A percentile compares a stretch with the other conserved stretches of the same genome.
phyloP scores from a whole-genome alignment of 2,329 filamentous ascomycete genomes.

The Sporothrix humicola region DNA sequence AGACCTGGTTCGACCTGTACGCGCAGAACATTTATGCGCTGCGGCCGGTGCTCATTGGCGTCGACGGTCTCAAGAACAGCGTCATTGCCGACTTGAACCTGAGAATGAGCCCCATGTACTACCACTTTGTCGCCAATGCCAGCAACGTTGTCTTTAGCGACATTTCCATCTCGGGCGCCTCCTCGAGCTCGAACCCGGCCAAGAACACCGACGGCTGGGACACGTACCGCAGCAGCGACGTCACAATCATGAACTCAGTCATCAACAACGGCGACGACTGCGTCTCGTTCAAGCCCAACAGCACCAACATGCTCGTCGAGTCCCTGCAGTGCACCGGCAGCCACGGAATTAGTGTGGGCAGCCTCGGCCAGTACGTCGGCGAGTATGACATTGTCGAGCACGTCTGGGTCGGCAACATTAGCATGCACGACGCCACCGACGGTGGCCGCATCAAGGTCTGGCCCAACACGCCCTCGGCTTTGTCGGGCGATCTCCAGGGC shows the following conservation, averaged over 20 bases:
- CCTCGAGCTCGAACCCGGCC: slow-evolving; percentile 56
- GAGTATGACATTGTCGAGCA: slow-evolving; percentile 66
- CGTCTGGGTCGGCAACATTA: slow-evolving; percentile 57
- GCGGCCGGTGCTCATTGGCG: slow-evolving; percentile 65
- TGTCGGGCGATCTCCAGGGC: slow-evolving; percentile 58
- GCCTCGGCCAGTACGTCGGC: slow-evolving; percentile 63
- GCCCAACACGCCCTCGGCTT: slow-evolving; percentile 40
- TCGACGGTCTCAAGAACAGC: slow-evolving; percentile 62
- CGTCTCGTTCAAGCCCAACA: slow-evolving; percentile 68
- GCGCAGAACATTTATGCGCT: slow-evolving; percentile 62
- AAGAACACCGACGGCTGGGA: slow-evolving; percentile 72
- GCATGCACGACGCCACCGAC: slow-evolving; percentile 46
- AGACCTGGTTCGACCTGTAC: slow-evolving; percentile 69
- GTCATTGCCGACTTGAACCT: slow-evolving; percentile 63
- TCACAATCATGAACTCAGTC: slow-evolving; percentile 67
- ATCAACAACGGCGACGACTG: slow-evolving; percentile 71
- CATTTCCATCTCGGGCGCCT: slow-evolving; percentile 64
- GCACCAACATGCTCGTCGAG: slow-evolving; percentile 63
- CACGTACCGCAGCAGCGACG: slow-evolving; percentile 63
- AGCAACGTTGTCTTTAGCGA: slow-evolving; percentile 65
- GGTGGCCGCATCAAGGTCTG: slow-evolving; percentile 69
- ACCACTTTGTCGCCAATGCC: slow-evolving; percentile 66
- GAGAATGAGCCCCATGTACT: slow-evolving; percentile 63
- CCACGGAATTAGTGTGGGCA: slow-evolving; percentile 67
- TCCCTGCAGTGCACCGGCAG: slow-evolving; percentile 66